Evolutionary conservation across 2,329 filamentous ascomycete species (phyloP), one percentile per base, ranked within the genome.

Genomic region (Nemania sp.): DNA sequence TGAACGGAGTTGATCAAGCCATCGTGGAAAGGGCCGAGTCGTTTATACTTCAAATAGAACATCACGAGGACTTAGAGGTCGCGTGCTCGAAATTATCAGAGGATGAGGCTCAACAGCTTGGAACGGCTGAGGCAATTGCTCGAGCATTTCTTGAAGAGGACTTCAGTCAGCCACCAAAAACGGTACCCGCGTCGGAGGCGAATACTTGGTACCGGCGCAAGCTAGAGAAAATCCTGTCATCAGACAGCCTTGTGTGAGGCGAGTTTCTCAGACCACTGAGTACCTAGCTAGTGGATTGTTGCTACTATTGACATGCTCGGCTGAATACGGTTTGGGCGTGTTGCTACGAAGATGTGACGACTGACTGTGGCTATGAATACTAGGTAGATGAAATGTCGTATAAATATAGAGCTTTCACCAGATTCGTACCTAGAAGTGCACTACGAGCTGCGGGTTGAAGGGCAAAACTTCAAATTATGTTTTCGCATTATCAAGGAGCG

Each of bases 1-100:
- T 96, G 74, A 97, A 96, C 69, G 93, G 93, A 1, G 87, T 99
- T 13, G 88, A 91, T 32, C 71, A 77, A 17, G 80, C 83, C 5
- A 84, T 98, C 10, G 83, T 97, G 6, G 78, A 88, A 15, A 85
- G 93, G 57, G 92, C 94, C 0, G 88, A 92, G 65, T 83, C 88
- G 7, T 81, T 99, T 37, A 85, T 89, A 20, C 74, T 85, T 6
- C 78, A 95, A 15, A 80, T 89, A 35, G 84, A 86, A 15, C 84
- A 82, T 52, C 90, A 92, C 6, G 90, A 94, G 70, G 90, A 96
- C 73, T 79, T 98, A 1, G 84, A 89, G 5, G 82, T 86, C 32
- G 84, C 87, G 18, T 97, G 90, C 74, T 85, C 90, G 4, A 82
- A 81, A 46, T 78, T 96, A 65, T 86, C 87, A 0, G 76, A 79